Evolutionary conservation across 176 grass and related monocot genomes (phyloP).

Genomic region (Aechmea fasciata): DNA sequence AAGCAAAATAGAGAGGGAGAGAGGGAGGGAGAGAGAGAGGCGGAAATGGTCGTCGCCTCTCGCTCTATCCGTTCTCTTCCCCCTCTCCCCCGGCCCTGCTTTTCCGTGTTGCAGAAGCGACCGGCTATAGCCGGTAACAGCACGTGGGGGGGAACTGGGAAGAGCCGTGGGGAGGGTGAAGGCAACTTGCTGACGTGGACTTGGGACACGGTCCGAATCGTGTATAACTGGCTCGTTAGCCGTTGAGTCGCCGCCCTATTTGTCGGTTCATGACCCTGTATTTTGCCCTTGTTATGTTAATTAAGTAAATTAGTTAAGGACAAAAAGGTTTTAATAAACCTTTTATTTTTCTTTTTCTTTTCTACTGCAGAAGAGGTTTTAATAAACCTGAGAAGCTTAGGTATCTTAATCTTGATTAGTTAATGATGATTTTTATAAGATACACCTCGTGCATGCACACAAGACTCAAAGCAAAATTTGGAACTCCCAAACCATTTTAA

Average conservation of each 20-base stretch:
- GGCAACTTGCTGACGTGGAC: not conserved
- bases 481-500: too few relatives aligned
- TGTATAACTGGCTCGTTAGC: not conserved
- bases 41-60: not conserved
- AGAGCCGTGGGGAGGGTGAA: not conserved
- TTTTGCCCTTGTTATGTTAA: too few relatives aligned
- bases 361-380: too few relatives aligned
- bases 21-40: slow-evolving; percentile 1
- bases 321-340: not conserved
- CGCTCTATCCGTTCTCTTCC: not conserved
- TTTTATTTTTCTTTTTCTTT: too few relatives aligned
- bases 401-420: too few relatives aligned
- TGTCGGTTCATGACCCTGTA: too few relatives aligned
- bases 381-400: too few relatives aligned
- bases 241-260: too few relatives aligned
- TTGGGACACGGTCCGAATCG: not conserved
- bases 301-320: too few relatives aligned
- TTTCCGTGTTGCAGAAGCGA: not conserved
- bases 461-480: too few relatives aligned
- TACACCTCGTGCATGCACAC: not conserved
- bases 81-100: not conserved
- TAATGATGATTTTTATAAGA: too few relatives aligned
- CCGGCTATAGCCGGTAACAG: not conserved
- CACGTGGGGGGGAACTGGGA: not conserved
- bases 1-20: not conserved